These are phyloP conservation scores for Saccharomycopsis babjevae DNA, from an alignment of 805 yeast species.

Conservation along the genomic window DNA sequence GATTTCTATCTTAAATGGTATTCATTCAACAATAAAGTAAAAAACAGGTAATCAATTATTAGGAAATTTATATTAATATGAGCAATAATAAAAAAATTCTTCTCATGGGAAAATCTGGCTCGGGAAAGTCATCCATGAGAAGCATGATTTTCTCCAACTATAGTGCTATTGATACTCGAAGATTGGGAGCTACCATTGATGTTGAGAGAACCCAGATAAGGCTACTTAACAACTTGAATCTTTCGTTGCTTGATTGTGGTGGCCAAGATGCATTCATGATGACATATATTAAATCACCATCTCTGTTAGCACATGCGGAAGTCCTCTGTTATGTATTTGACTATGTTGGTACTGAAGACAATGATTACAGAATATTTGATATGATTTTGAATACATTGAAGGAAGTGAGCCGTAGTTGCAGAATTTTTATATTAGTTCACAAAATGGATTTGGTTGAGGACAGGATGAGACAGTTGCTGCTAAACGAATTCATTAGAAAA, in stretches of 20 bases:
- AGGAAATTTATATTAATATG: not conserved
- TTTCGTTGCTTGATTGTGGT: slow-evolving; percentile 97
- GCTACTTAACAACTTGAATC: slow-evolving; percentile 88
- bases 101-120: slow-evolving; percentile 82
- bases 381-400: slow-evolving; percentile 73
- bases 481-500: slow-evolving; percentile 67
- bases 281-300: slow-evolving; percentile 43
- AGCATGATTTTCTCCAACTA: slow-evolving; percentile 92
- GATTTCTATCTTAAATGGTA: too few relatives aligned
- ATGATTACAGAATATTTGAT: slow-evolving; percentile 86
- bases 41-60: not conserved
- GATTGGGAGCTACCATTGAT: slow-evolving; percentile 94
- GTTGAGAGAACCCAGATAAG: slow-evolving; percentile 96
- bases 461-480: slow-evolving; percentile 81
- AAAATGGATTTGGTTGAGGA: slow-evolving; percentile 93
- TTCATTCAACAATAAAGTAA: not conserved
- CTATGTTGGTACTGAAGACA: slow-evolving; percentile 81
- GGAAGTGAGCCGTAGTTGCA: slow-evolving; percentile 81
- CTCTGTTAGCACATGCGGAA: slow-evolving; percentile 65
- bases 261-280: slow-evolving; percentile 97
- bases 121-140: slow-evolving; percentile 96
- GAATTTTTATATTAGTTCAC: slow-evolving; percentile 83
- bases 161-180: slow-evolving; percentile 91
- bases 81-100: slow-evolving; percentile 23
- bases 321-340: slow-evolving; percentile 94